These are phyloP conservation scores for Umbelopsis sp. DNA, from an alignment of 371 early-diverging fungal genomes.

Conservation along the genomic window DNA sequence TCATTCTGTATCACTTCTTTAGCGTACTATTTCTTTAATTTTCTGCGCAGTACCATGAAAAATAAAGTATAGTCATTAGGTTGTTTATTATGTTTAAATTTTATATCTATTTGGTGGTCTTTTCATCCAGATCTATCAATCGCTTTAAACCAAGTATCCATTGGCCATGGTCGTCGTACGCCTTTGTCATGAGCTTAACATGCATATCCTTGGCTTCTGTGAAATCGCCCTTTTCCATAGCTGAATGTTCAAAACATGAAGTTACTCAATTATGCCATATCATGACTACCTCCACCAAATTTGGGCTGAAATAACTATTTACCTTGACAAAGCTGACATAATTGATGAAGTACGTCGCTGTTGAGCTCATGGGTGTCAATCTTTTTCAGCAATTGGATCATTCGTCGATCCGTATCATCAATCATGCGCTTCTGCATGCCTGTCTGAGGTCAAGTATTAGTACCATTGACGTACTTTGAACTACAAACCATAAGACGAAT, in stretches of 20 bases:
- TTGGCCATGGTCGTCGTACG: slow-evolving; percentile 62
- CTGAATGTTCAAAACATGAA: neutral
- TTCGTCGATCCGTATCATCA: slow-evolving; percentile 63
- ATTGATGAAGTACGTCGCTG: slow-evolving; percentile 42
- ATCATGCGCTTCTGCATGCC: slow-evolving; percentile 60
- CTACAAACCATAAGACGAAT: too few relatives aligned
- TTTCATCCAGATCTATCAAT: slow-evolving; percentile 55
- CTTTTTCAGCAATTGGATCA: slow-evolving; percentile 54
- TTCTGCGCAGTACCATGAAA: too few relatives aligned
- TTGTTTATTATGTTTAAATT: neutral
- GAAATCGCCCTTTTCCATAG: slow-evolving; percentile 34
- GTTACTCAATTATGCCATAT: neutral
- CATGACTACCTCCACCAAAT: neutral
- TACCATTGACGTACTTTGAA: too few relatives aligned
- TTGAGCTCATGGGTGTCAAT: slow-evolving; percentile 54
- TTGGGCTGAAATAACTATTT: neutral
- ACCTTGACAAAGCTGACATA: slow-evolving; percentile 51
- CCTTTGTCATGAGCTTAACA: slow-evolving; percentile 64
- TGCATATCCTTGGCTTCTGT: slow-evolving; percentile 55
- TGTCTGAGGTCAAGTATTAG: slow-evolving; percentile 23
- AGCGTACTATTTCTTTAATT: too few relatives aligned
- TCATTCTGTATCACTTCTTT: too few relatives aligned
- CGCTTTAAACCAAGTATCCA: slow-evolving; percentile 74
- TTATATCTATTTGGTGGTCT: slow-evolving; percentile 7
- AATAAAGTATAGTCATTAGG: neutral